Base-by-base conservation (phyloP, 805 yeast species). In the Starmerella lactis-condensi region DNA sequence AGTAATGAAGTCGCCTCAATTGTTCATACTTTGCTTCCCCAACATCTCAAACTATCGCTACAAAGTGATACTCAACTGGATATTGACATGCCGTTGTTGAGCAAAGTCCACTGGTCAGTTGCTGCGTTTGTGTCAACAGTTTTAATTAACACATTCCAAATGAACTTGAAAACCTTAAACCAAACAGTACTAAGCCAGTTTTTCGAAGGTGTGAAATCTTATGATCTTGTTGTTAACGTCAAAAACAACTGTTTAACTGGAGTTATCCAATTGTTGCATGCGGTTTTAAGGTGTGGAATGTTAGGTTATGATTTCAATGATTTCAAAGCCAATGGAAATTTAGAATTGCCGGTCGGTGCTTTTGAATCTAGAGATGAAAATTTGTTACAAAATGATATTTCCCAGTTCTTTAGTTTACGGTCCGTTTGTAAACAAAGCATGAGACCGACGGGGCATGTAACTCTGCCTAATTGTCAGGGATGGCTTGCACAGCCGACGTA, bases 211-310 rank as follows among this genome's bases (percentile, higher is more conserved):
- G 37, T 39, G 28, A 45, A 51, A 14, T 34, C 40, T 49, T 93
- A 93, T 12, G 17, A n/a, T 6, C 9, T 12, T 7, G 21, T 17
- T 12, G 21, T 21, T 0, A 53, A 63, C 2, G 53, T 78, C 27
- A 59, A 77, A 2, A 62, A 70, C 33, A 49, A 68, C 22, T 72
- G 76, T 13, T 52, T 72, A 36, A 67, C 65, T 31, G 74, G 81
- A 13, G 47, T 75, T 19, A 58, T 72, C 2, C 60, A 65, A n/a
- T 40, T 72, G 4, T 46, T 69, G 16, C 57, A 58, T 34, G 65
- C 67, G 33, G 40, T 68, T 5, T 52, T 60, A 18, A 46, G 57
- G 1, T 51, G 66, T 14, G 67, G 71, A 3, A 49, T 53, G 3
- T 58, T 53, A 34, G 62, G 57, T 1, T 65, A 78, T 44, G 60